Base-by-base conservation (phyloP, 768 basidiomycete genomes). In the Xerocomellus intermedius region DNA sequence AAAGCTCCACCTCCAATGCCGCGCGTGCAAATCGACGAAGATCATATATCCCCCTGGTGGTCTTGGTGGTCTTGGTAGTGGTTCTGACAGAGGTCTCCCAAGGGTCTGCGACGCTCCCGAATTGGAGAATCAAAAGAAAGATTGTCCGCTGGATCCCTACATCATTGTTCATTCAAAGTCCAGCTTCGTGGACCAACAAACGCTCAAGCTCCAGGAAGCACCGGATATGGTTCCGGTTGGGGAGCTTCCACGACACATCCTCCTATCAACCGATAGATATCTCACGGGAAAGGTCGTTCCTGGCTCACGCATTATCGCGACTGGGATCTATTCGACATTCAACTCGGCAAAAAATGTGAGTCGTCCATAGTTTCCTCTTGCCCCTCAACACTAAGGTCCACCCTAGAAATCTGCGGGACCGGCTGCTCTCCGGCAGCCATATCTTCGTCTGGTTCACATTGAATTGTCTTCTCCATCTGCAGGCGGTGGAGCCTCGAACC, bases 161-260 rank as follows among this genome's bases (percentile, higher is more conserved):
- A 79, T 94, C 49, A 95, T 99, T 67, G 78, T 98, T 16, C 97
- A 99, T 71, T 88, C 93, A 36, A 91, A 93, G 73, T 98, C 93
- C 32, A 79, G 83, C 7, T 99, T 98, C 67, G 88, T 94, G 8
- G 97, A 99, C 68, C 94, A 97, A 62, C 97, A 99, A 73, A 90
- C 84, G 12, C 80, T 99, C 63, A 99, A 99, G 70, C 82, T 99
- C 13, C 97, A 99, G 72, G 97, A 99, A 72, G 95, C 96, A 17
- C 97, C 97, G 0, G 97, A 99, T 70, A 97, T 98, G 93, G 97
- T 99, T 2, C 97, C 97, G 0, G 95, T 98, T 24, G 97, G 97
- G 79, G 97, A 99, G 68, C 77, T 99, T 39, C 97, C 97, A 9
- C 76, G 95, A 46, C 97, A 98, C 68, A 94, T 99, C 81, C 80